Base-by-base conservation (phyloP, 2,329 filamentous ascomycete species). In the Ophiostoma quercus region DNA sequence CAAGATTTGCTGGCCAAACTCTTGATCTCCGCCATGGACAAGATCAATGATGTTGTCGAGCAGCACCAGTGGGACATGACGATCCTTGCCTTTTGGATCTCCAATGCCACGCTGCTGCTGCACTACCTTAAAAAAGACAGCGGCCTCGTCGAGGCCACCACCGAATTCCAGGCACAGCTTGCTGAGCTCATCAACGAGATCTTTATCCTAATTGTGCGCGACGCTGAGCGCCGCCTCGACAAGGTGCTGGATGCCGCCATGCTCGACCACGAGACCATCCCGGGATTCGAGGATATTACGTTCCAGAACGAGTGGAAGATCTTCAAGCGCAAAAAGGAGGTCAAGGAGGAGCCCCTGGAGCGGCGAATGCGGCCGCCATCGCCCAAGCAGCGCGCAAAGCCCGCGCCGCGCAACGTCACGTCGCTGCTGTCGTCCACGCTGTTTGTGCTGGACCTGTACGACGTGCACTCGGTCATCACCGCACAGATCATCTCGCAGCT, bases 241-340 rank as follows among this genome's bases (percentile, higher is more conserved):
- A 98, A 97, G 80, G 92, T 97, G 47, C 82, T 99, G 62, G 94
- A 98, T 77, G 84, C 88, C 37, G 94, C 94, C 25, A 97, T 99
- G 91, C 85, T 99, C 67, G 95, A 99, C 76, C 94, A 98, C 78
- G 95, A 99, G 80, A 97, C 94, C 0, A 99, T 99, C 73, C 94
- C 95, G 1, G 95, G 95, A 0, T 95, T 99, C 74, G 94, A 98
- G 77, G 94, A 97, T 76, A 92, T 99, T 71, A 90, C 92, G 6
- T 99, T 99, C 76, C 94, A 98, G 78, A 94, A 98, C 77, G 95
- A 99, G 78, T 99, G 95, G 95, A 97, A 97, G 76, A 85, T 99
- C 51, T 96, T 99, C 81, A 94, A 95, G 77, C 87, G 91, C 70
- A 98, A 97, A 79, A 87, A 90, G 72, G 93, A 96, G 74, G 88